A percentile compares a stretch with the other conserved stretches of the same genome.
Evolutionary conservation across 179 eudicot genomes (phyloP).

Genomic region (Carnegiea gigantea): DNA sequence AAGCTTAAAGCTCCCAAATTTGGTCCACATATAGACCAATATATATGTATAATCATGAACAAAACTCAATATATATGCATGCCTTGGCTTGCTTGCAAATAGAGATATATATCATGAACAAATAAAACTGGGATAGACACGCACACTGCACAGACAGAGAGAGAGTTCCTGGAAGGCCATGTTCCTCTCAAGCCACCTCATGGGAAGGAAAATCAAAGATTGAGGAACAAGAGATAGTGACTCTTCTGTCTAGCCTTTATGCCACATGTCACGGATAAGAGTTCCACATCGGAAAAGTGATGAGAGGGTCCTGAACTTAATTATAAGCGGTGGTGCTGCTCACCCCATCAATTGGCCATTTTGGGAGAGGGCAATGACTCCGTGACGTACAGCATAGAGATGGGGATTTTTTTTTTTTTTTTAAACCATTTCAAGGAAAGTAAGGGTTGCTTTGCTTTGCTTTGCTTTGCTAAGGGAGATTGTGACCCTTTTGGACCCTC

Average conservation of each 20-base stretch:
- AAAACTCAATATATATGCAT: constrained; percentile 1
- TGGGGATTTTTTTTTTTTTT: background rate
- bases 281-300: background rate
- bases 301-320: too few relatives aligned
- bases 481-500: constrained; percentile 5
- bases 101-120: too few relatives aligned
- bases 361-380: background rate
- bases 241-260: constrained; percentile 14
- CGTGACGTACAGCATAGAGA: too few relatives aligned
- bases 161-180: constrained; percentile 11
- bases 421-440: constrained; percentile 8
- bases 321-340: too few relatives aligned
- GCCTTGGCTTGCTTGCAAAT: background rate
- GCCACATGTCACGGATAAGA: background rate
- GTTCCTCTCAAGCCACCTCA: constrained; percentile 18
- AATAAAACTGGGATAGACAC: background rate
- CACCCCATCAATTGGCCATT: too few relatives aligned
- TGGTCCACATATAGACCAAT: constrained; percentile 13
- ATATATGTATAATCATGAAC: background rate
- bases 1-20: constrained; percentile 13
- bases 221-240: constrained; percentile 19
- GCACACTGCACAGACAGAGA: background rate
- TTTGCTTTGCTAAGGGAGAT: background rate
- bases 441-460: constrained; percentile 8
- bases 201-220: constrained; percentile 11